Evolutionary conservation across 768 basidiomycete genomes (phyloP), one percentile per base, ranked within the genome.

Genomic region (Boletellus sp.): DNA sequence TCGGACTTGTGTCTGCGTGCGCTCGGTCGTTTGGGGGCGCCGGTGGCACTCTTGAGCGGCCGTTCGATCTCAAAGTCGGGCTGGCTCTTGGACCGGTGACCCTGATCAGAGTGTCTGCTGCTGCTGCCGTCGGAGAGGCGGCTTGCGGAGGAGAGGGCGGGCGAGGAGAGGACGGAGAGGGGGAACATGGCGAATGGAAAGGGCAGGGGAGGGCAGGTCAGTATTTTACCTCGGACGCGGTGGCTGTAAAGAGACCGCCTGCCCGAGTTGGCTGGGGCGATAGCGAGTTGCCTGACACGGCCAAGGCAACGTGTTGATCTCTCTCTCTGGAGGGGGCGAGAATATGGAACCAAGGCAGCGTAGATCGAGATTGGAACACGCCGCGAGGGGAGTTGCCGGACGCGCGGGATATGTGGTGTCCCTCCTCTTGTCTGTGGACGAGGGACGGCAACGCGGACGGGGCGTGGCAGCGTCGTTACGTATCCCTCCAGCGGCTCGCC

Each of bases 41-140:
- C 40, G 40, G 44, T 50, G 24, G 73, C 59, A 67, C 65, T 55
- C 69, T 76, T 67, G 31, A 70, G 65, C 13, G 71, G 67, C 49
- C 74, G 77, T 65, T 88, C 87, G 57, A 89, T 77, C 68, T 87
- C 83, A 59, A 89, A 88, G 35, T 81, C 80, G 11, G 76, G 63
- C 23, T 70, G 57, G 49, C 75, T 77, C 16, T 74, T 70, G 10
- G 73, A 72, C 34, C 75, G 71, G 17, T 73, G 64, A 22, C 55
- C 43, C 7, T 45, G 47, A 53, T 68, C 67, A 49, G 67, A 70
- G 50, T 69, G 64, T 51, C 66, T 52, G 47, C 61, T 68, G 50
- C 66, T 67, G 50, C 68, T 67, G 5, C 65, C 65, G 23, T 73
- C 73, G 34, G 73, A 72, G 51, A 72, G 70, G 50, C 71, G 71